phyloP scores from a whole-genome alignment of 2,329 filamentous ascomycete species.

The Colletotrichum cuscutae region DNA sequence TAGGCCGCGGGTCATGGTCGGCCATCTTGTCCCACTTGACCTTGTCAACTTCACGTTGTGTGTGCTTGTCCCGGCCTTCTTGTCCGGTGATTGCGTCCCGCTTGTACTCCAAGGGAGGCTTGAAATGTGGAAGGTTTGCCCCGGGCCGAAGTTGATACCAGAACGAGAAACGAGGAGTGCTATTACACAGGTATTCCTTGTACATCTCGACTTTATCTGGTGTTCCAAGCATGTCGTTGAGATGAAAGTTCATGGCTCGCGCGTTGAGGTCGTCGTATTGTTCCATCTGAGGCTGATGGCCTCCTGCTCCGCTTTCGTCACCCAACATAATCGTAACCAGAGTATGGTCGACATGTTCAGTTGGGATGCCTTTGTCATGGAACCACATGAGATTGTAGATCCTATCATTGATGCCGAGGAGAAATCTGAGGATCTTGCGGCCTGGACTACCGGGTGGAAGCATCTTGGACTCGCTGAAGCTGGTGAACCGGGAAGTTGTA shows the following conservation, averaged over 20 bases:
- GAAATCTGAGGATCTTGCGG: constrained; percentile 2
- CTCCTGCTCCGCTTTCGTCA: background rate
- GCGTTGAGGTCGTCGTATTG: constrained; percentile 37
- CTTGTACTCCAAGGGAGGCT: constrained; percentile 39
- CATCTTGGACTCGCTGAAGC: background rate
- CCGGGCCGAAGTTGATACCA: constrained; percentile 36
- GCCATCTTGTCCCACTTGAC: constrained; percentile 29
- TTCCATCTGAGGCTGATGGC: constrained; percentile 33
- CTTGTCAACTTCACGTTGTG: constrained; percentile 35
- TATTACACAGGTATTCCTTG: constrained; percentile 35
- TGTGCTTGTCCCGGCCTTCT: constrained; percentile 28
- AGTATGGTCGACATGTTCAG: background rate
- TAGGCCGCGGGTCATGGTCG: background rate
- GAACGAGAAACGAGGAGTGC: constrained; percentile 37
- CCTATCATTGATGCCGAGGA: background rate
- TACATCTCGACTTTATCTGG: constrained; percentile 34
- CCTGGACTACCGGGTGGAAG: background rate
- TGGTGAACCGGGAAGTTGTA: background rate
- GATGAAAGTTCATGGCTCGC: constrained; percentile 36
- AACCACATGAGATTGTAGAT: constrained; percentile 8
- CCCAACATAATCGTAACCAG: constrained; percentile 11
- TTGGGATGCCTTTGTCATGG: constrained; percentile 3
- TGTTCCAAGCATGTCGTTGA: constrained; percentile 35
- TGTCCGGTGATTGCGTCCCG: constrained; percentile 17
- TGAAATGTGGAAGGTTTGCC: constrained; percentile 40